Evolutionary conservation across 1,139 yeast genomes (phyloP), one percentile per base, ranked within the genome.

Genomic region (Tardiomyces digboiensis): DNA sequence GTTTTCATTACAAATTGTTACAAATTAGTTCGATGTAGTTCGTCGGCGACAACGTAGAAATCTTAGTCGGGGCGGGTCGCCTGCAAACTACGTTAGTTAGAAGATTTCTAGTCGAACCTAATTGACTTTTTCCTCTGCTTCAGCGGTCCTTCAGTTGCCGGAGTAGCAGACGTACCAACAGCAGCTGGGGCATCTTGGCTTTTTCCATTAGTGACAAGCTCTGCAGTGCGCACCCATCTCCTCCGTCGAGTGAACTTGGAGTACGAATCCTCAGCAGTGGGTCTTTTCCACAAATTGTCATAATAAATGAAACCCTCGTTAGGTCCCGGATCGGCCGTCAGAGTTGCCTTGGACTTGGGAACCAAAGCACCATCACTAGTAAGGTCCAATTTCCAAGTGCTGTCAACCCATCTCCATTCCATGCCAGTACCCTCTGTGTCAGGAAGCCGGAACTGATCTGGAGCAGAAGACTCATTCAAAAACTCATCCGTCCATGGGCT

Each of bases 401-500:
- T 79, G 61, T 89, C 97, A 19, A 87, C 87, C 97, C 97, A 91
- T 58, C 85, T 74, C 97, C 98, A 91, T 29, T 72, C 71, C 68
- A 91, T 80, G 3, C 85, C 86, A 1, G 78, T 68, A 26, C 76
- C 75, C 38, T 73, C 78, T 2, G 84, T 75, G 50, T 81, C 86
- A 2, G 98, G 98, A 45, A 91, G 69, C 59, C 79, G 76, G 64
- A 89, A 91, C 20, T 74, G 65, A 6, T 82, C 91, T 20, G 89
- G 82, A 5, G 89, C 72, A 3, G 83, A 78, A 1, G 89, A 76
- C 58, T 88, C 95, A 61, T 89, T 89, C 49, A 88, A 70, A 57
- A 88, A 88, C 62, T 89, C 97, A 62, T 91, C 98, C 0, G 97
- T 89, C 97, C 97, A 91, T 2, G 97, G 83, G 0, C 95, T 80